Base-by-base conservation (phyloP, 2,329 filamentous ascomycete species). In the Fusarium multiceps region DNA sequence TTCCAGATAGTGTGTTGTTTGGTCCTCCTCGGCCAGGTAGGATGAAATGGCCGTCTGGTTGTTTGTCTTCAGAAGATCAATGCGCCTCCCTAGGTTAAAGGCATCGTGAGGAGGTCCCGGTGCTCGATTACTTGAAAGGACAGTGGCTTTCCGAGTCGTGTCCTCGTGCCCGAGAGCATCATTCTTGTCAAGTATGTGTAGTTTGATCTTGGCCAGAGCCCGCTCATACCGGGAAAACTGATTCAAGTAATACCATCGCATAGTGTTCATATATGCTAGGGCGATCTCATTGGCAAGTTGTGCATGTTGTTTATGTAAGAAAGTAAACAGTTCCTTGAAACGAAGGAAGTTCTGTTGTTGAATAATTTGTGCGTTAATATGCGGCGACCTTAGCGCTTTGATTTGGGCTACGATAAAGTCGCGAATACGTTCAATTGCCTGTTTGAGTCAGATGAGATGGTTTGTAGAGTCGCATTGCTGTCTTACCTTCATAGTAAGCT, bases 221-320 rank as follows among this genome's bases (percentile, higher is more conserved):
- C 90, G 90, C 69, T 92, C 89, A 79, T 99, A 99, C 34, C 95
- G 90, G 6, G 88, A 90, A 77, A 99, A 99, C 78, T 98, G 93
- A 71, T 92, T 96, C 55, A 92, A 82, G 78, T 98, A 98, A 77
- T 99, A 99, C 96, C 96, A 99, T 55, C 94, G 89, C 93, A 99
- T 99, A 1, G 97, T 99, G 78, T 98, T 97, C 82, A 97, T 91
- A 76, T 99, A 99, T 6, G 97, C 96, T 78, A 93, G 92, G 11
- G 90, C 90, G 70, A 99, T 97, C 79, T 99, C 93, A 55, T 94
- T 91, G 11, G 93, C 93, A 8, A 99, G 88, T n/a, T 88, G 86
- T 2, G 92, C 84, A 74, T 98, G 94, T 71, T 95, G 92, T 72
- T 88, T 90, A 63, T 93, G 89, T 32, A 99, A 85, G 76, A 98